These are phyloP conservation scores for Termitomyces sp. DNA, from an alignment of 768 basidiomycete species.

Conservation along the genomic window DNA sequence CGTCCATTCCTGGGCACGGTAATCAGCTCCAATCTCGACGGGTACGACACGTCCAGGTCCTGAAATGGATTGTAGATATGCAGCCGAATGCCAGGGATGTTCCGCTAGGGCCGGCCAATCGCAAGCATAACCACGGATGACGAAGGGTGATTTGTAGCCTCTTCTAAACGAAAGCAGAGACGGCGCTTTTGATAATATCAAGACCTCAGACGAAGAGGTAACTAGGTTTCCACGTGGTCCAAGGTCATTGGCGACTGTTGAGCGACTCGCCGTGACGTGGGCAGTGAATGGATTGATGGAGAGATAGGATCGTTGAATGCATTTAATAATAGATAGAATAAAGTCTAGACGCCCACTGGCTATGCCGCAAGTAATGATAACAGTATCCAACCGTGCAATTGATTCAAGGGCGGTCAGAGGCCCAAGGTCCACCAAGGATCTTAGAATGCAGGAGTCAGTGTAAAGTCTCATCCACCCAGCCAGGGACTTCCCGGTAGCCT, in stretches of 20 bases:
- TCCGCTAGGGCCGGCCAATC: slow-evolving; percentile 78
- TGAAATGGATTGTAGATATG: slow-evolving; percentile 65
- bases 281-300: slow-evolving; percentile 1
- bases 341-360: slow-evolving; percentile 56
- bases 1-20: slow-evolving; percentile 75
- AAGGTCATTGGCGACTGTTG: neutral
- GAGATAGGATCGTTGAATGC: slow-evolving; percentile 44
- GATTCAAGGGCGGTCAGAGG: slow-evolving; percentile 30
- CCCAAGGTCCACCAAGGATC: slow-evolving; percentile 35
- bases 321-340: slow-evolving; percentile 56
- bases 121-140: slow-evolving; percentile 55
- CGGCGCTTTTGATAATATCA: slow-evolving; percentile 42
- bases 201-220: slow-evolving; percentile 29
- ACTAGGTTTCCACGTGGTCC: slow-evolving; percentile 3
- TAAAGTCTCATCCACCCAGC: slow-evolving; percentile 64
- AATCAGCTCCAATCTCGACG: slow-evolving; percentile 84
- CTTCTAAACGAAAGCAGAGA: slow-evolving; percentile 53
- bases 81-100: slow-evolving; percentile 63
- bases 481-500: slow-evolving; percentile 25
- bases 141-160: slow-evolving; percentile 55
- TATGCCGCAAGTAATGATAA: slow-evolving; percentile 81
- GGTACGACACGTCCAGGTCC: slow-evolving; percentile 86
- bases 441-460: slow-evolving; percentile 68
- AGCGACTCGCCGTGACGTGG: neutral
- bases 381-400: slow-evolving; percentile 66